A percentile compares a stretch with the other conserved stretches of the same genome.
phyloP scores from a whole-genome alignment of 495 filamentous ascomycete genomes.

The Annulohypoxylon stygium region DNA sequence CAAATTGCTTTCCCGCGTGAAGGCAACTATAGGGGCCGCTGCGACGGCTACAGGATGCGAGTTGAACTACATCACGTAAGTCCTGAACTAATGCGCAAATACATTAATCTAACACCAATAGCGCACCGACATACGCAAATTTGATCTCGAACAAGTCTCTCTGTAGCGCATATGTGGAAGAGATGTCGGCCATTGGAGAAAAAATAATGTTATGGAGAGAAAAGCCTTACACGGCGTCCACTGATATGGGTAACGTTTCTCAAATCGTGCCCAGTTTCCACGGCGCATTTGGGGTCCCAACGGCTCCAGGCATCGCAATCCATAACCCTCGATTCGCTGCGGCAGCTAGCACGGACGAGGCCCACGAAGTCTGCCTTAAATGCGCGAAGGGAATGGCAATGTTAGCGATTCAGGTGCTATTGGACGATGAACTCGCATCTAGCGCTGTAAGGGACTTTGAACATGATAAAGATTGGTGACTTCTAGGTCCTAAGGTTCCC shows the following conservation, averaged over 20 bases:
- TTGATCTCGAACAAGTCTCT: constrained; percentile 63
- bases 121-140: constrained; percentile 61
- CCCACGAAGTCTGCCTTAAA: constrained; percentile 59
- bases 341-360: constrained; percentile 64
- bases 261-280: constrained; percentile 71
- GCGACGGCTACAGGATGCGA: constrained; percentile 68
- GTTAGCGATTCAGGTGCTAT: constrained; percentile 63
- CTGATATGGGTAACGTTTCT: constrained; percentile 68
- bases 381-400: constrained; percentile 70
- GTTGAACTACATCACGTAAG: constrained; percentile 56
- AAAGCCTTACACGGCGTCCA: constrained; percentile 59
- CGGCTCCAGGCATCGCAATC: constrained; percentile 61
- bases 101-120: constrained; percentile 47
- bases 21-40: constrained; percentile 69
- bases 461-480: constrained; percentile 40
- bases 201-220: constrained; percentile 55
- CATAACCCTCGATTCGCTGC: constrained; percentile 68
- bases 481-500: background rate
- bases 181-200: constrained; percentile 58
- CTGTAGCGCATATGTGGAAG: constrained; percentile 64
- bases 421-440: constrained; percentile 62
- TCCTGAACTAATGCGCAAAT: background rate
- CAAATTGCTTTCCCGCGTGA: constrained; percentile 62
- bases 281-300: constrained; percentile 65
- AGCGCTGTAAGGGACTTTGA: constrained; percentile 58